These are phyloP conservation scores for Cylindrodendrum hubeiense DNA, from an alignment of 2,329 filamentous ascomycete genomes.

Conservation along the genomic window DNA sequence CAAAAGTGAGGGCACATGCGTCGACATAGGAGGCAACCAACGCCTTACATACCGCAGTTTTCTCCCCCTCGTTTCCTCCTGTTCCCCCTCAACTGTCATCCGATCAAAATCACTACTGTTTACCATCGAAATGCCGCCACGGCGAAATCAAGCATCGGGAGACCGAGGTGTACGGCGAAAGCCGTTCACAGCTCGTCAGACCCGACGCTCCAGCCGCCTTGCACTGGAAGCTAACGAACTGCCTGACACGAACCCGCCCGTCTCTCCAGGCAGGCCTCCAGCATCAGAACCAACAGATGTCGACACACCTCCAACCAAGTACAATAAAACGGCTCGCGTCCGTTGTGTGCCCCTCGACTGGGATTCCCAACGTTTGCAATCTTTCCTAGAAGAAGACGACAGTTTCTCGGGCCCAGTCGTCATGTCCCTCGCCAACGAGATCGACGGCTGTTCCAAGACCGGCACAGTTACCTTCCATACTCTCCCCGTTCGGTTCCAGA, in stretches of 20 bases:
- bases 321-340: neutral
- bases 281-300: neutral
- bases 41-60: neutral
- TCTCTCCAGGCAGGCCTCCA: neutral
- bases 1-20: neutral
- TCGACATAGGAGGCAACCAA: neutral
- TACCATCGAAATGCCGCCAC: too few relatives aligned
- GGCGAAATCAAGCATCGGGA: too few relatives aligned
- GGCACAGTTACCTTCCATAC: slow-evolving; percentile 14
- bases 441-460: slow-evolving; percentile 3
- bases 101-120: too few relatives aligned
- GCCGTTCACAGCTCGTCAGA: neutral
- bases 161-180: neutral
- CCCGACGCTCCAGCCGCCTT: neutral
- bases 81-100: neutral
- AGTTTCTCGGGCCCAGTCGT: neutral
- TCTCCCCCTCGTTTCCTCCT: neutral
- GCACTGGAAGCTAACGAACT: neutral
- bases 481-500: neutral
- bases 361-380: neutral
- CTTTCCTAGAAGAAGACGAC: neutral
- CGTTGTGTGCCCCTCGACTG: slow-evolving; percentile 17
- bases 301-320: neutral
- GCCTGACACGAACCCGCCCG: neutral
- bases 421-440: slow-evolving; percentile 8